Base-by-base conservation (phyloP, 768 basidiomycete genomes). In the Lactarius pseudohatsudake region DNA sequence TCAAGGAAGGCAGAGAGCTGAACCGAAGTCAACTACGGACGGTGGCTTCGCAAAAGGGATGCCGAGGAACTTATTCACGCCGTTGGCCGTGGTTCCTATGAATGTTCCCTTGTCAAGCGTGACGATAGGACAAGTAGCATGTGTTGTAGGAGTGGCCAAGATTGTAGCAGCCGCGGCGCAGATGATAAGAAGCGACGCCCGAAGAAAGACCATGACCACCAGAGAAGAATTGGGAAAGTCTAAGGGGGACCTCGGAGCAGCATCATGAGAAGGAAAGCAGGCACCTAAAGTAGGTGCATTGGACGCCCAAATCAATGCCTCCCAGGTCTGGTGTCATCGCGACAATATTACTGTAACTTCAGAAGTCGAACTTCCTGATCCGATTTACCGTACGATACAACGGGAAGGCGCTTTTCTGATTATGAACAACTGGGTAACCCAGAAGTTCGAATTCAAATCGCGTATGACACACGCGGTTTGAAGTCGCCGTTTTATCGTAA, bases 31-130 rank as follows among this genome's bases (percentile, higher is more conserved):
- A 45, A 38, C 53, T 59, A 61, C 77, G 15, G 70, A 81, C 79
- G 77, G 78, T 40, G 79, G 76, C 26, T 75, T 71, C 5, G 79
- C 78, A 41, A 76, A 82, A 0, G 78, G 81, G 9, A 82, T 78
- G 10, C 80, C 81, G 0, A 81, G 72, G 63, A 78, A 82, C 32
- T 71, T 64, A 6, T 70, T 69, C 0, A 75, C 69, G 30, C 64
- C 67, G 11, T 74, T 74, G 1, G 69, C 67, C 7, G 71, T 30
- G 0, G 70, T 13, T 1, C 79, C 79, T 30, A 68, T 71, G 55
- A 78, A 75, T 1, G 71, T 72, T 2, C 74, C 77, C 7, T 61
- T 64, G 32, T 75, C 72, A 11, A 79, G 75, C 18, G 45, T 65
- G 26, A 77, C 76, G 11, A 57, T 71, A 40, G 67, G 65, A 26